Evolutionary conservation across 495 filamentous ascomycete species (phyloP), one percentile per base, ranked within the genome.

Genomic region (Tuber borchii): DNA sequence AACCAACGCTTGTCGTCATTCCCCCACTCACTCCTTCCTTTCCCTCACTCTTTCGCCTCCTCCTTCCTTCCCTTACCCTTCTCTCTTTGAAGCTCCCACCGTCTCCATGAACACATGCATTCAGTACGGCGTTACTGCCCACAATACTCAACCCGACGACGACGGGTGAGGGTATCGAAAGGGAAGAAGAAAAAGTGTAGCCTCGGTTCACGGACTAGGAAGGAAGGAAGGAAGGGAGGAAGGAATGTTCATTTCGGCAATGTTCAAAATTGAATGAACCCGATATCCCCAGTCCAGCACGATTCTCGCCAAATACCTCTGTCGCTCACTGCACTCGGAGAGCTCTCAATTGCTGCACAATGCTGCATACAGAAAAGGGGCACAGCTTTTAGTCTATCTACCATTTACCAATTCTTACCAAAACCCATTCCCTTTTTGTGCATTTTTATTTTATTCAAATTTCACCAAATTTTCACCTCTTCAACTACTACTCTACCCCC

Each of bases 401-500:
- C 16, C 43, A 22, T 73, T 71, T 46, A 73, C 71, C 12, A 69
- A 26, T 68, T 71, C n/a, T 69, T 72, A 51, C 51, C 70, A 71
- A 68, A 69, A 71, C 45, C 75, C 42, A 40, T 26, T 74, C 44
- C 43, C 20, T 37, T 77, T 40, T 42, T 69, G 51, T 44, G 69
- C 45, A 40, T 31, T n/a, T 69, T n/a, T n/a, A 39, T 45, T 65
- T 48, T 71, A 65, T 61, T 34, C 34, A 12, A 5, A 48, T 71
- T 40, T 39, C 51, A 26, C 31, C 26, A 31, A 34, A 65, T 69
- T 19, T n/a, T 72, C 43, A 40, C 69, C 26, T 43, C 68, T 77
- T 75, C n/a, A 22, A 39, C 48, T 26, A 76, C 51, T 14, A 71
- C 44, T 34, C 2, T 37, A 37, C 40, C 46, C 40, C 40, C 46